Percentiles rank a stretch among this genome's conserved stretches.
Conservation (phyloP, 495 filamentous ascomycete genomes). For the Neurospora intermedia region DNA sequence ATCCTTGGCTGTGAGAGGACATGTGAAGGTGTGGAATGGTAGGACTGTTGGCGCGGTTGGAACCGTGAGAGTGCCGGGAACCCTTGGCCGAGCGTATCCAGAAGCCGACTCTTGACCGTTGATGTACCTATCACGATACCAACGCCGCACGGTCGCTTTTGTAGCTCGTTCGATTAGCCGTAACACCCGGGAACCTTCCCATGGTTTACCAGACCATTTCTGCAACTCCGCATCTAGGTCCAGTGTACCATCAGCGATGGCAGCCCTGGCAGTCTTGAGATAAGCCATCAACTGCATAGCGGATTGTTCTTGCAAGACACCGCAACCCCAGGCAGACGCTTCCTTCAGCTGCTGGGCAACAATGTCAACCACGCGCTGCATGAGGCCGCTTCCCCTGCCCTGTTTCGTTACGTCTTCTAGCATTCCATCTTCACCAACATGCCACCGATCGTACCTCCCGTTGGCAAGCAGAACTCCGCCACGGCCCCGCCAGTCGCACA, state of each 20-base stretch:
- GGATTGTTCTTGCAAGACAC: constrained; percentile 47
- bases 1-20: constrained; percentile 83
- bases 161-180: constrained; percentile 77
- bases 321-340: constrained; percentile 78
- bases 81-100: constrained; percentile 62
- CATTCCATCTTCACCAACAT: constrained; percentile 81
- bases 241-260: constrained; percentile 15
- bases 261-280: constrained; percentile 24
- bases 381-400: constrained; percentile 64
- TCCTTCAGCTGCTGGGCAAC: constrained; percentile 85
- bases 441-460: constrained; percentile 81
- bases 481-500: constrained; percentile 89
- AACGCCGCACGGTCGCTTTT: constrained; percentile 64
- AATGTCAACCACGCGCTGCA: constrained; percentile 90
- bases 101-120: constrained; percentile 44
- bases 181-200: constrained; percentile 86
- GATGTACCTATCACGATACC: constrained; percentile 80
- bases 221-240: constrained; percentile 36
- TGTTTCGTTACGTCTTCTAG: constrained; percentile 59
- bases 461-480: constrained; percentile 67
- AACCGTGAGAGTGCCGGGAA: constrained; percentile 64
- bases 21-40: constrained; percentile 98
- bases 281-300: constrained; percentile 37
- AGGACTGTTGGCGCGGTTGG: constrained; percentile 90
- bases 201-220: constrained; percentile 64